Conservation (phyloP, 106 monocot genomes). For the Gastrodia elata region DNA sequence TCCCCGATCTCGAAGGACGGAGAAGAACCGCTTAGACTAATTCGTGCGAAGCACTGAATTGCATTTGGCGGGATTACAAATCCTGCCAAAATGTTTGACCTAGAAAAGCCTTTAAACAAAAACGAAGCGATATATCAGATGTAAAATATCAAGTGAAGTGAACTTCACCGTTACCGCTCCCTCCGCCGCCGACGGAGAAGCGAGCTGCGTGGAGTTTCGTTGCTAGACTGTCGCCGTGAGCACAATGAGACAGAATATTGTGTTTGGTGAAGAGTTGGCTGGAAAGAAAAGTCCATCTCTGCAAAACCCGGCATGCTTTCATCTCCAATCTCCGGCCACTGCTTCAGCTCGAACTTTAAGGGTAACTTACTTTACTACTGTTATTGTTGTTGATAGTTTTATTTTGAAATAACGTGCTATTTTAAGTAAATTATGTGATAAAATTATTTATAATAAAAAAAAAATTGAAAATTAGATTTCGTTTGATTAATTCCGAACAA, state of each 20-base stretch:
- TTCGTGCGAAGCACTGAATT: too few species aligned
- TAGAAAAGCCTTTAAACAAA: not conserved
- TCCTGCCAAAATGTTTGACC: slow-evolving; percentile 6
- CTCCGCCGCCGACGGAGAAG: slow-evolving; percentile 33
- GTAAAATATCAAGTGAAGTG: not conserved
- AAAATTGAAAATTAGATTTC: too few species aligned
- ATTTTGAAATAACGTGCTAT: too few species aligned
- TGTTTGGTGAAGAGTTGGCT: slow-evolving; percentile 10
- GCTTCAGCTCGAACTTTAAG: not conserved
- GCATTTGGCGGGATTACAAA: too few species aligned
- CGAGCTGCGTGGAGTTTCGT: slow-evolving; percentile 28
- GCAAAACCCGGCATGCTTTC: slow-evolving; percentile 38
- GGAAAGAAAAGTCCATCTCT: slow-evolving; percentile 29
- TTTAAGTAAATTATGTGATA: too few species aligned
- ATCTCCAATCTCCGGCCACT: slow-evolving; percentile 4
- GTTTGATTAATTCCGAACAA: too few species aligned
- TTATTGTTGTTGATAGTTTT: too few species aligned
- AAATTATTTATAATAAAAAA: too few species aligned
- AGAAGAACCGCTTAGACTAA: too few species aligned
- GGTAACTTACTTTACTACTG: too few species aligned
- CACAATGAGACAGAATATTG: not conserved
- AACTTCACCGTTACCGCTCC: slow-evolving; percentile 17
- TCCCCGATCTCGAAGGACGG: too few species aligned
- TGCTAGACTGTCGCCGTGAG: slow-evolving; percentile 13
- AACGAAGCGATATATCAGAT: not conserved